These are phyloP conservation scores for Rhododendron vialii DNA, from an alignment of 148 eudicot genomes.

Conservation along the genomic window DNA sequence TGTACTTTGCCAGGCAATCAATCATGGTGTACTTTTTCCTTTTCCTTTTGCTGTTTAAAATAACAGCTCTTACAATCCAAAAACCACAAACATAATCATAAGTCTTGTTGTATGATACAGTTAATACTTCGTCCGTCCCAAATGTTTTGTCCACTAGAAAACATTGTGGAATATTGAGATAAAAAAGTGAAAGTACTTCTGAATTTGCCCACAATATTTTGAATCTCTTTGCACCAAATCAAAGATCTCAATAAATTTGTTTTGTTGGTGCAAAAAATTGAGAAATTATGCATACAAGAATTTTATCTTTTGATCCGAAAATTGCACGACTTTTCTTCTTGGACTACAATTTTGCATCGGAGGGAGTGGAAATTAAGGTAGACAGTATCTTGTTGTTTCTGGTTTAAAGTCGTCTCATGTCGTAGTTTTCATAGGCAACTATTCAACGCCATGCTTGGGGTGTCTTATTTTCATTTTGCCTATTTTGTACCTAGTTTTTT, in stretches of 20 bases:
- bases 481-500: not conserved
- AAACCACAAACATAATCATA: not conserved
- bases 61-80: not conserved
- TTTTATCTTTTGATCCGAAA: not conserved
- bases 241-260: not conserved
- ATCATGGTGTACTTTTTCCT: not conserved
- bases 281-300: not conserved
- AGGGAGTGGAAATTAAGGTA: not conserved
- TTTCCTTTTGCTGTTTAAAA: not conserved
- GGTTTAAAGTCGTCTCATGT: not conserved
- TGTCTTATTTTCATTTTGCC: not conserved
- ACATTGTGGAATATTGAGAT: not conserved
- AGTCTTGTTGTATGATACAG: not conserved
- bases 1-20: not conserved
- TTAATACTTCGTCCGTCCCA: not conserved
- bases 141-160: not conserved
- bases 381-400: not conserved
- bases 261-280: not conserved
- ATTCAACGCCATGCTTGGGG: not conserved
- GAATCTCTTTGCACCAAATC: not conserved
- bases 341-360: not conserved
- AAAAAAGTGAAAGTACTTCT: not conserved
- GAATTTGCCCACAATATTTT: not conserved
- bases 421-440: not conserved
- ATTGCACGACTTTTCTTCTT: not conserved